A percentile compares a stretch with the other conserved stretches of the same genome.
These are phyloP conservation scores for Dactylella cylindrospora DNA, from an alignment of 2,329 filamentous ascomycete species.

Conservation along the genomic window DNA sequence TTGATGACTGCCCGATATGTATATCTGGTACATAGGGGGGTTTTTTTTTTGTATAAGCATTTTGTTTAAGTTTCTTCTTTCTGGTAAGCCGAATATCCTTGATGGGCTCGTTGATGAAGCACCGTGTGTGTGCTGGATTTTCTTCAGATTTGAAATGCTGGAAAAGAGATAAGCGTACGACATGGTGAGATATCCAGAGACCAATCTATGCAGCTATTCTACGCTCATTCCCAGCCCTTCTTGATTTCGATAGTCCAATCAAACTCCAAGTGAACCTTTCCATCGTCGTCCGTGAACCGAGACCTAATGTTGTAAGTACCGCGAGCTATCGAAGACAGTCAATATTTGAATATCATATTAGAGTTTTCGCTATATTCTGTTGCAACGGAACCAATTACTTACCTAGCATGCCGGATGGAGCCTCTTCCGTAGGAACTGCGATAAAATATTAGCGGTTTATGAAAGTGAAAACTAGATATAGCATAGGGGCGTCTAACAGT, in stretches of 20 bases:
- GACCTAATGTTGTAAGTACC: constrained; percentile 88
- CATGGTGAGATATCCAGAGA: no score
- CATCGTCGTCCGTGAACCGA: constrained; percentile 93
- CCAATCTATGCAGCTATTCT: no score
- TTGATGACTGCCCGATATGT: no score
- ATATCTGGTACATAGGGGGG: no score
- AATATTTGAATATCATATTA: no score
- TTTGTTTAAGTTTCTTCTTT: no score
- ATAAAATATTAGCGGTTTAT: not conserved
- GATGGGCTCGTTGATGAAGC: no score
- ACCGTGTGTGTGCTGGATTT: no score
- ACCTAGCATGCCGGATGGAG: constrained; percentile 79
- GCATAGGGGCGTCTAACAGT: constrained; percentile 67
- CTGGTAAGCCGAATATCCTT: no score
- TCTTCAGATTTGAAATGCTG: no score
- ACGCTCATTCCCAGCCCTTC: constrained; percentile 74
- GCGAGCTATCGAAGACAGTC: constrained; percentile 58
- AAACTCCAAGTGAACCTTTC: constrained; percentile 84
- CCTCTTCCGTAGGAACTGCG: constrained; percentile 84
- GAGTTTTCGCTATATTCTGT: not conserved
- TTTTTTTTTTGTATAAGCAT: no score
- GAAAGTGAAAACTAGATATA: not conserved
- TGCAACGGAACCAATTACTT: not conserved
- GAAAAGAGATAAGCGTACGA: no score
- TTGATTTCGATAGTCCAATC: constrained; percentile 95